Conservation (phyloP, 2,329 filamentous ascomycete species). For the Aureobasidium leucospermi region DNA sequence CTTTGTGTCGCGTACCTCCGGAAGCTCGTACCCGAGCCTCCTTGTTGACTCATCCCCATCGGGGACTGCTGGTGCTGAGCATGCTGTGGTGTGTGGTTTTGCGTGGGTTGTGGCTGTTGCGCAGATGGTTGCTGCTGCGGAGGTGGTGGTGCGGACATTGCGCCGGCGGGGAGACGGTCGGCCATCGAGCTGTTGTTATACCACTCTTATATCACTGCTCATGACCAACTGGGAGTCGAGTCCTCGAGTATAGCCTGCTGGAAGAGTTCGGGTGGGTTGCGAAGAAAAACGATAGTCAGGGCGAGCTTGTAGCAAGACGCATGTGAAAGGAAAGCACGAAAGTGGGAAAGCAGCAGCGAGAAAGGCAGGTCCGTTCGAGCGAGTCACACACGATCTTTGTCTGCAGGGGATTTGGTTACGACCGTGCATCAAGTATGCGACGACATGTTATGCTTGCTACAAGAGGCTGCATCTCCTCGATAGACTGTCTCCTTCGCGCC, state of each 20-base stretch:
- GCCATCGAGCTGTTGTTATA: conserved; percentile 11
- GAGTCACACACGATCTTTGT: neutral
- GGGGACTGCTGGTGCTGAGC: conserved; percentile 15
- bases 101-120: neutral
- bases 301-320: conserved; percentile 3
- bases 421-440: neutral
- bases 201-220: neutral
- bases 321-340: conserved; percentile 13
- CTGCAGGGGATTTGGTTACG: neutral
- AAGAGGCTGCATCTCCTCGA: neutral
- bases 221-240: neutral
- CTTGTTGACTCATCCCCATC: neutral
- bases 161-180: conserved; percentile 15
- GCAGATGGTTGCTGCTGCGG: neutral
- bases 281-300: neutral
- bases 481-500: neutral
- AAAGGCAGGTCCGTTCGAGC: neutral
- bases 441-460: neutral
- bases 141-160: conserved; percentile 16
- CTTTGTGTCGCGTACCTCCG: conserved; percentile 21
- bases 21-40: conserved; percentile 20
- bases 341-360: conserved; percentile 1
- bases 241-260: neutral
- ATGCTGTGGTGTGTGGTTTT: conserved; percentile 14
- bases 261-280: neutral